Evolutionary conservation across 1,284 basidiomycete species (phyloP), one percentile per base, ranked within the genome.

Genomic region (Marasmius oreades): DNA sequence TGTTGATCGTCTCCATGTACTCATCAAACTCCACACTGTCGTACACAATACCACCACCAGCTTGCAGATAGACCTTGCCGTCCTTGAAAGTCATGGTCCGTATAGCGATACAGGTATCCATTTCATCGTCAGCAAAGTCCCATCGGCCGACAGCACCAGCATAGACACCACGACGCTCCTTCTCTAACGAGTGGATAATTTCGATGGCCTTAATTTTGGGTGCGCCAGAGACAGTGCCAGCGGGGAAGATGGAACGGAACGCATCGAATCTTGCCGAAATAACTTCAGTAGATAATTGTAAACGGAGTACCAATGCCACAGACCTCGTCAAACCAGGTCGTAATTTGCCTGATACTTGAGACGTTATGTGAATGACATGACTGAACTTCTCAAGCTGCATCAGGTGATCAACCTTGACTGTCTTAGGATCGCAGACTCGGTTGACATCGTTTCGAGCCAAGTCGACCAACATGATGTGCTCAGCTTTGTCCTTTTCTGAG

Each of bases 391-490:
- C 93, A 20, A 99, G 73, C 60, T 80, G 78, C 94, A 99, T 98
- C 55, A 99, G 81, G 59, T 93, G 86, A 72, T 99, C 97, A 23
- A 99, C 95, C 66, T 95, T 90, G 65, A 98, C 96, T 0, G 96
- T 98, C 69, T 87, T 83, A 5, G 97, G 95, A 64, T 93, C 86
- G 79, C 96, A 99, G 23, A 99, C 93, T 22, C 97, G 87, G 71
- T 98, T 98, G 62, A 99, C 95, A 69, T 99, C 97, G 76, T 99
- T 99, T n/a, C 97, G 81, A 6, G 97, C 97, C 58, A 99, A 81
- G 73, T 99, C 97, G 55, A 99, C 95, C 55, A 99, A 83, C 97
- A 99, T 99, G 69, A 99, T 95, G 69, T 99, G 96, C 69, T 99
- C 97, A 24, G 97, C 95, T 42, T 92, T 84, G 69, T 99, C 97